Percentiles rank a stretch among this genome's conserved stretches.
These are phyloP conservation scores for Mariannaea sp. DNA, from an alignment of 2,329 filamentous ascomycete species.

Conservation along the genomic window DNA sequence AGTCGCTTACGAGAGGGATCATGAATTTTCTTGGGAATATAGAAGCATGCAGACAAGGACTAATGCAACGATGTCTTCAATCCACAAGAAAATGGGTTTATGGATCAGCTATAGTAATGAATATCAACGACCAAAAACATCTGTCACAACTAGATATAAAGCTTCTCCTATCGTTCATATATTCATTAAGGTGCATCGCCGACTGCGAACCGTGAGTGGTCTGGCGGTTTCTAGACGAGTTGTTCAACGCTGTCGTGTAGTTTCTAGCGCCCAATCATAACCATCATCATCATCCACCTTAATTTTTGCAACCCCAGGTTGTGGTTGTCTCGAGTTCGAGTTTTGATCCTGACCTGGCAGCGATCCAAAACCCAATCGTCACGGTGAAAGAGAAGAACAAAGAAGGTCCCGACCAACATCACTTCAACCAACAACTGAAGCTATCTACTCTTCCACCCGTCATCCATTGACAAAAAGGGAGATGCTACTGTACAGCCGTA, in stretches of 20 bases:
- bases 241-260: slow-evolving; percentile 29
- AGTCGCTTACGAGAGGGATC: no score
- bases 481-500: slow-evolving; percentile 35
- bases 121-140: background rate
- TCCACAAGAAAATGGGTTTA: background rate
- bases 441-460: slow-evolving; percentile 27
- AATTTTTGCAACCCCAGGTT: slow-evolving; percentile 25
- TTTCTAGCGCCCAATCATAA: slow-evolving; percentile 32
- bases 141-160: slow-evolving; percentile 1
- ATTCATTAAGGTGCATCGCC: slow-evolving; percentile 38
- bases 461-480: slow-evolving; percentile 28
- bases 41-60: no score
- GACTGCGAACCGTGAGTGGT: slow-evolving; percentile 30
- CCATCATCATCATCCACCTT: slow-evolving; percentile 27
- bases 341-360: slow-evolving; percentile 16
- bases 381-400: slow-evolving; percentile 28
- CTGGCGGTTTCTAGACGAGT: slow-evolving; percentile 30
- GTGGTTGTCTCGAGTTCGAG: slow-evolving; percentile 15
- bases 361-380: slow-evolving; percentile 25
- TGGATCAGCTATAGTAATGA: background rate
- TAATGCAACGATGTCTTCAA: no score
- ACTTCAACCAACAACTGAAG: slow-evolving; percentile 10
- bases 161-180: slow-evolving; percentile 30
- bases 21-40: no score
- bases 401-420: slow-evolving; percentile 27